Conservation (phyloP, 305 asterid species). For the Fraxinus angustifolia region DNA sequence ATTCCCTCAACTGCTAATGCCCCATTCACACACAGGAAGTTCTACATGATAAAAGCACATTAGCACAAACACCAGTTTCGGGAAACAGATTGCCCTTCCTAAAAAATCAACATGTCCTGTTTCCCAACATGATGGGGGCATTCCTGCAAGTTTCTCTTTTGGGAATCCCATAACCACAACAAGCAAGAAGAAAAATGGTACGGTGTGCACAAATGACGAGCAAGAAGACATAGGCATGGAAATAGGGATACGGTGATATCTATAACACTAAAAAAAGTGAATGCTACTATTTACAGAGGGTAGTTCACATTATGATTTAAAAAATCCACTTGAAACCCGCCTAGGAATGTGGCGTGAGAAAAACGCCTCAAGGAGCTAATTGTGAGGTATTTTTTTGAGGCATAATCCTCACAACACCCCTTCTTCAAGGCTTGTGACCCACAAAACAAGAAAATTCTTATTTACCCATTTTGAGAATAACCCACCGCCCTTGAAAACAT, state of each 20-base stretch:
- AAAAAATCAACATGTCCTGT: not conserved
- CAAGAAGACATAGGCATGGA: not conserved
- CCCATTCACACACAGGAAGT: not conserved
- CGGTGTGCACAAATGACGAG: not conserved
- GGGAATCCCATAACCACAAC: not conserved
- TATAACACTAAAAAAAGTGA: not conserved
- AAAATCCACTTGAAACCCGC: not conserved
- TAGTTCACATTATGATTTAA: not conserved
- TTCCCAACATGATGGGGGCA: not conserved
- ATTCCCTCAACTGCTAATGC: not conserved
- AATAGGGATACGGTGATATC: not conserved
- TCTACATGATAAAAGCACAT: not conserved
- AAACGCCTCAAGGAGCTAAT: not conserved
- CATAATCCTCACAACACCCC: not conserved
- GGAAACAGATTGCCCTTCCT: not conserved
- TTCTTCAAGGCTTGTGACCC: not conserved
- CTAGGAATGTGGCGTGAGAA: not conserved
- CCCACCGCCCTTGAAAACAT: not conserved
- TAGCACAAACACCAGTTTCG: not conserved
- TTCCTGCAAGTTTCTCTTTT: not conserved
- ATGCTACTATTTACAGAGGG: not conserved
- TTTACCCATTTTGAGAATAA: not conserved
- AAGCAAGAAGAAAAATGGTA: not conserved
- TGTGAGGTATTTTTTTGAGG: not conserved
- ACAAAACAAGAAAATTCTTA: not conserved